Evolutionary conservation across 768 basidiomycete species (phyloP), one percentile per base, ranked within the genome.

Genomic region (Calvatia gigantea): DNA sequence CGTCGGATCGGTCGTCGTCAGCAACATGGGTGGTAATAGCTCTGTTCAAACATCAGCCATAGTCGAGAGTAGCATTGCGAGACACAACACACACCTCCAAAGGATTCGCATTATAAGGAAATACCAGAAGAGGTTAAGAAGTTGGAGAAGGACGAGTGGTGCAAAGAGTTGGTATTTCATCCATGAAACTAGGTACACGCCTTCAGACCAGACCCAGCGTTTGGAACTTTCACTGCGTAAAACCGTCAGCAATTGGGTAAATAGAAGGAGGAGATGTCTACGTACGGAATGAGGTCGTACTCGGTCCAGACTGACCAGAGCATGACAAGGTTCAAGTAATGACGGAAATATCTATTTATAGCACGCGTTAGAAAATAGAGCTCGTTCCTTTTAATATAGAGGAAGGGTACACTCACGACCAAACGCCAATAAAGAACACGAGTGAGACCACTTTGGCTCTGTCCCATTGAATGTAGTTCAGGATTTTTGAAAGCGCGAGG

Each of bases 101-200:
- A 88, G 75, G 49, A 96, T 87, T 51, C 92, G 84, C 67, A 81
- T 70, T 68, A 98, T 94, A 25, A 94, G 75, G 71, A 77, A 84
- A 69, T 91, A 96, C 95, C 95, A 98, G 77, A 97, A 97, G 23
- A 96, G 57, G 66, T 98, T 98, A 62, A 99, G 76, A 37, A 82
- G 61, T 67, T 94, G 92, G 14, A 99, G 76, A 0, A 92, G 71
- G 5, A 84, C 58, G 54, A 98, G 72, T 0, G 94, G 88, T 0
- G 70, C 58, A 62, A 95, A 91, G 49, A 96, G 81, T 61, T 94
- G 91, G 62, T 83, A 86, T 63, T 77, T 82, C 82, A 95, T 86
- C 91, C 93, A 98, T 65, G 70, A 65, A 1, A 70, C 75, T 59
- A 96, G 70, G 76, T 86, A 94, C 6, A 77, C 79, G 2, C 92